These are phyloP conservation scores for Fraxinus xanthoxyloides DNA, from an alignment of 305 asterid genomes.

Conservation along the genomic window DNA sequence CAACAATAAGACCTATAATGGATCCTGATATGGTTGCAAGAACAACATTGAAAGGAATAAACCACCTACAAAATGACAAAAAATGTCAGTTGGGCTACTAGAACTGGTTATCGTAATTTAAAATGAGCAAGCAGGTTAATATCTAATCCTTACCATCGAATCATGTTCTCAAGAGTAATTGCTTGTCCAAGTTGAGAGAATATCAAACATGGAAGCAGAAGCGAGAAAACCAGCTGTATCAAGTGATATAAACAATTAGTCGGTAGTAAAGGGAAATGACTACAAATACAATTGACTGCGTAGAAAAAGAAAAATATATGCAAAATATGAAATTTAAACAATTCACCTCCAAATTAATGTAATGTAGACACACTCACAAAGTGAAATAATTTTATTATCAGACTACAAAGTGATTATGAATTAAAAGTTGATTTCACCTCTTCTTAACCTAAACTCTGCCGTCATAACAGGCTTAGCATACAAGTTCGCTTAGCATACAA, in stretches of 20 bases:
- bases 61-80: constrained; percentile 71
- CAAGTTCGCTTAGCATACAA: background rate
- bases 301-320: constrained; percentile 7
- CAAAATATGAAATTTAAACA: background rate
- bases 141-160: constrained; percentile 56
- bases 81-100: constrained; percentile 20
- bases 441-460: background rate
- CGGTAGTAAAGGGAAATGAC: background rate
- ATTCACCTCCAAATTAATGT: background rate
- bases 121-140: background rate
- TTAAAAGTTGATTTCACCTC: constrained; percentile 4
- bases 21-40: constrained; percentile 83
- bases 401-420: background rate
- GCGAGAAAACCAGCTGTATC: constrained; percentile 92
- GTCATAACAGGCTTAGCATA: background rate
- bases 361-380: background rate
- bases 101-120: background rate
- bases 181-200: constrained; percentile 97
- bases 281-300: background rate
- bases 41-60: constrained; percentile 87
- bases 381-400: background rate
- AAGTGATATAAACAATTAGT: constrained; percentile 17
- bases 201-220: constrained; percentile 90
- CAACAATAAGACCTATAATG: constrained; percentile 76
- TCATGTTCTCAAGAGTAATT: constrained; percentile 65